Evolutionary conservation across 2,329 filamentous ascomycete species (phyloP), one percentile per base, ranked within the genome.

Genomic region (Ramularia endophylla): DNA sequence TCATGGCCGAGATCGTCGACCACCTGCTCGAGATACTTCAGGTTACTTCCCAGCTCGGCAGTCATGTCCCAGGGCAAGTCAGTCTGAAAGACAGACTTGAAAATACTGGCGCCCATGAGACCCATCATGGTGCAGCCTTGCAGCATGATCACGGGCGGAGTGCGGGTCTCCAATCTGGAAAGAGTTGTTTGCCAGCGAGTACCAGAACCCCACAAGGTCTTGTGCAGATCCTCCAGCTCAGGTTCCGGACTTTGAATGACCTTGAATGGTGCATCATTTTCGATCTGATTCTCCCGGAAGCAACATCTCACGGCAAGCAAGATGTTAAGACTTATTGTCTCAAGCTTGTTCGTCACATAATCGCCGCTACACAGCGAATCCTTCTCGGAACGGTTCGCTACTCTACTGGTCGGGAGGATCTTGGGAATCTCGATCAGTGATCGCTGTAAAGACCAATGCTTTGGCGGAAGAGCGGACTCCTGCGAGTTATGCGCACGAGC

Each of bases 201-300:
- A n/a, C 18, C 30, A 8, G 5, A 15, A 13, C 30, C 30, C 25
- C 28, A 36, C 8, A 41, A 16, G 7, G 18, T 37, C 8, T n/a
- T 12, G 18, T 37, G 38, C 8, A 42, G 27, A 2, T 32, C 12
- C 9, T 11, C 8, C 3, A 43, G 13, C 19, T 38, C 33, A 5
- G 27, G 15, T 18, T 8, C 16, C 16, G 40, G 28, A 11, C 28
- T 12, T 2, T 27, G 16, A 4, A 38, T 20, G 34, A 43, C 33
- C 8, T 1, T 18, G 7, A 20, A 20, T 11, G 3, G 8, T 8
- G 27, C 34, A 1, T 38, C 15, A 5, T 18, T 8, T 9, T 38
- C 27, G 22, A 38, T 38, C 4, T 38, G 12, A 29, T 43, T 17
- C 12, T 13, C 8, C 7, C 38, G 40, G 28, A 31, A 43, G 19